A percentile compares a stretch with the other conserved stretches of the same genome.
These are phyloP conservation scores for Helotiales sp. DNA, from an alignment of 2,329 filamentous ascomycete genomes.

Conservation along the genomic window DNA sequence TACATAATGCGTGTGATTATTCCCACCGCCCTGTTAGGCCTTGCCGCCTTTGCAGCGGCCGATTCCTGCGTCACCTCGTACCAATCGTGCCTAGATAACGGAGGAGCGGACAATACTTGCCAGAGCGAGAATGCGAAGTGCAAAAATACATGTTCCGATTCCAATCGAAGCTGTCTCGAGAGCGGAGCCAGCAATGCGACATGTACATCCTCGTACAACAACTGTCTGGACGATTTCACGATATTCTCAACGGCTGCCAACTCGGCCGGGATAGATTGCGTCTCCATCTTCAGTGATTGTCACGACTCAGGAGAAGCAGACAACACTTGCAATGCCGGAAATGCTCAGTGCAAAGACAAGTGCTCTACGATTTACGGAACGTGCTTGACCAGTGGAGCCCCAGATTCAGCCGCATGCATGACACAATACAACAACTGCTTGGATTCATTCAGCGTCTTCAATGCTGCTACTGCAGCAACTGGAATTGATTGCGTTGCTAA, in stretches of 20 bases:
- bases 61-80: constrained; percentile 13
- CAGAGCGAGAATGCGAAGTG: constrained; percentile 13
- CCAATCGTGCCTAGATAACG: constrained; percentile 8
- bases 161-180: constrained; percentile 2
- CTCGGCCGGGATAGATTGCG: constrained; percentile 17
- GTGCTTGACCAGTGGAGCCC: constrained; percentile 12
- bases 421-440: constrained; percentile 20
- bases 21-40: not conserved
- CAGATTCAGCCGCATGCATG: constrained; percentile 7
- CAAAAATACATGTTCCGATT: constrained; percentile 11
- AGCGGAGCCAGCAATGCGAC: not conserved
- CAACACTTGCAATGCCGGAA: constrained; percentile 14
- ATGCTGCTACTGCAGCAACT: not conserved
- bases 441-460: constrained; percentile 18
- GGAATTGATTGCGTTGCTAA: constrained; percentile 2
- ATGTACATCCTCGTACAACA: constrained; percentile 4
- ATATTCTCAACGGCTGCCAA: constrained; percentile 9
- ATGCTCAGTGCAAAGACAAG: constrained; percentile 21
- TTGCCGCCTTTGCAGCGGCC: not conserved
- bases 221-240: constrained; percentile 9
- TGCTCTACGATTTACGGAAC: constrained; percentile 18
- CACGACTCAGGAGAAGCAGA: constrained; percentile 12
- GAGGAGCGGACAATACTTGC: constrained; percentile 16
- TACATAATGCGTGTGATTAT: not conserved
- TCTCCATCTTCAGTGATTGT: constrained; percentile 12